phyloP scores from a whole-genome alignment of 176 grass and related monocot genomes.

The Phoenix roebelenii region DNA sequence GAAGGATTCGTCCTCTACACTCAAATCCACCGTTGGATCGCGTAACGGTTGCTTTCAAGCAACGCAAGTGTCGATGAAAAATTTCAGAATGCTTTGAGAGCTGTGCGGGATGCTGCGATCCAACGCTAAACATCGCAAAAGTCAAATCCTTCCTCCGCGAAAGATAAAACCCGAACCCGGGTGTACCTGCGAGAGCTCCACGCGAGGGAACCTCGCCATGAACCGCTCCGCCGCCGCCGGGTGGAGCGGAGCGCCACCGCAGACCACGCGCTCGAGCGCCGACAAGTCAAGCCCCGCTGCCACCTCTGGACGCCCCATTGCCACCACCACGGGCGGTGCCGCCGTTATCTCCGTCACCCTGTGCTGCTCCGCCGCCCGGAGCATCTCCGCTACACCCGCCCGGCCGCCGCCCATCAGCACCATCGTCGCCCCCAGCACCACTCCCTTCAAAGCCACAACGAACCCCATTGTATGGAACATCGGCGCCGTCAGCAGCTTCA shows the following conservation, averaged over 20 bases:
- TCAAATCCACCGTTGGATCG: too few species aligned
- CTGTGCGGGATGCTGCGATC: too few species aligned
- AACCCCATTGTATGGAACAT: constrained; percentile 31
- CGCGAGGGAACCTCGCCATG: constrained; percentile 20
- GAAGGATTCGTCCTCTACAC: too few species aligned
- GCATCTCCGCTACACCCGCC: background rate
- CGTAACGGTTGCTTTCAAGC: too few species aligned
- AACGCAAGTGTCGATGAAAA: too few species aligned
- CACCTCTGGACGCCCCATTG: constrained; percentile 11
- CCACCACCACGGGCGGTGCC: constrained; percentile 24
- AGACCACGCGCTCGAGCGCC: constrained; percentile 15
- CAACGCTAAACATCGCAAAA: too few species aligned
- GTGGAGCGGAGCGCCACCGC: constrained; percentile 20
- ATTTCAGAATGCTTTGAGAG: too few species aligned
- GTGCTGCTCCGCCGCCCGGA: constrained; percentile 23
- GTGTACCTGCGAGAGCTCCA: constrained; percentile 22
- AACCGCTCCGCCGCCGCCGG: constrained; percentile 8
- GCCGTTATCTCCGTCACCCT: constrained; percentile 11
- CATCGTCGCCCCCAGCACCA: constrained; percentile 16
- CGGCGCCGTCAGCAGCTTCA: constrained; percentile 10
- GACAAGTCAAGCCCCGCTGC: background rate
- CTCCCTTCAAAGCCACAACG: constrained; percentile 5
- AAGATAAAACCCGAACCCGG: too few species aligned
- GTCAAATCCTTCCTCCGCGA: too few species aligned
- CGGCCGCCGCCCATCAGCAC: constrained; percentile 5